Percentiles rank a stretch among this genome's conserved stretches.
phyloP scores from a whole-genome alignment of 345 rosid species.

The Syzygium jambos region DNA sequence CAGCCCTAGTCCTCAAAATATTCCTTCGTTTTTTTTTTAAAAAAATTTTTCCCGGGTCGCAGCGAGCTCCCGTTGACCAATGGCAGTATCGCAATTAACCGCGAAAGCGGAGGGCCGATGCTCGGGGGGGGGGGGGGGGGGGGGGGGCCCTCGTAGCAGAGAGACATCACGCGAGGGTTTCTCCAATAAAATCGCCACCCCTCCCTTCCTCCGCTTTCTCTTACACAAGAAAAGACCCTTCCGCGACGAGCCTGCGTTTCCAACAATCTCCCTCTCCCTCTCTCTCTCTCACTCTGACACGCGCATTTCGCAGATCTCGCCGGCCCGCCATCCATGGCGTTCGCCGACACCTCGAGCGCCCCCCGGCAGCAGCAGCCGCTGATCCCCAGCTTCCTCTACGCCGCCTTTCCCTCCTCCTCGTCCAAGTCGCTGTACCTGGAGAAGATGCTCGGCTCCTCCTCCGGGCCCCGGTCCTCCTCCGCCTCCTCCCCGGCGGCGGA shows the following conservation, averaged over 20 bases:
- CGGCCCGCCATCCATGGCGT: constrained; percentile 23
- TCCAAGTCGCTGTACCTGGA: constrained; percentile 17
- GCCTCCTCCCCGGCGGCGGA: neutral
- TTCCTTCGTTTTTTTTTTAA: neutral
- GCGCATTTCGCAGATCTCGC: neutral
- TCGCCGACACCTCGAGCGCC: constrained; percentile 11
- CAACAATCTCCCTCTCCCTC: too few relatives aligned
- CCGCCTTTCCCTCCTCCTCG: constrained; percentile 17
- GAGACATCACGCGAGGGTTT: neutral
- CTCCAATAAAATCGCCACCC: neutral
- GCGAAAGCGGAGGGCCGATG: neutral
- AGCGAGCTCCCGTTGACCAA: neutral
- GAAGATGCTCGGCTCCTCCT: constrained; percentile 5
- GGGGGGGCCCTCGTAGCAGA: neutral
- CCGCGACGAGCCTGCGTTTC: too few relatives aligned
- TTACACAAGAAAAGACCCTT: too few relatives aligned
- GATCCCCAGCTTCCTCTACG: constrained; percentile 72
- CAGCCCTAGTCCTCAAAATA: neutral
- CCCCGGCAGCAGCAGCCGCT: constrained; percentile 20
- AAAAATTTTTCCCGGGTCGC: neutral
- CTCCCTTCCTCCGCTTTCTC: neutral
- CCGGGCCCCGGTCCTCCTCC: neutral
- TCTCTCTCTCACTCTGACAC: too few relatives aligned
- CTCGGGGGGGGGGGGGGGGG: too few relatives aligned
- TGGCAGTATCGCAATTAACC: neutral